phyloP scores from a whole-genome alignment of 176 grass and related monocot species.

The Chloris gayana region DNA sequence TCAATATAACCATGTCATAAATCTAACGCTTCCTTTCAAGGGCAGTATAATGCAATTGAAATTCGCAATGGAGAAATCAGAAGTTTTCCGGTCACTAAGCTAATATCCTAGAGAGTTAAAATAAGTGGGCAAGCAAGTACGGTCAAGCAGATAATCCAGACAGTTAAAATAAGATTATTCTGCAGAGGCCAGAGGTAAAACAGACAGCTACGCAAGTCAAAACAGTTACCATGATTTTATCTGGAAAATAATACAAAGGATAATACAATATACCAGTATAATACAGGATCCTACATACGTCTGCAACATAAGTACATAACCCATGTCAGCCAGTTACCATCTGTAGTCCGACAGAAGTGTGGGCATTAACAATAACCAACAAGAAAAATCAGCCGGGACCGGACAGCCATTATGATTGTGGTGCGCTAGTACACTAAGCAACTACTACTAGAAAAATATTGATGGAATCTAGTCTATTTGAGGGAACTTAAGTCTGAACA shows the following conservation, averaged over 20 bases:
- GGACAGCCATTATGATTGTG: neutral
- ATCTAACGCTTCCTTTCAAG: neutral
- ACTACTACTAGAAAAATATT: neutral
- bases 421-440: neutral
- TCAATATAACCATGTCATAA: neutral
- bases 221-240: slow-evolving; percentile 17
- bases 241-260: neutral
- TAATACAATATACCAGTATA: neutral
- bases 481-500: neutral
- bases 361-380: neutral
- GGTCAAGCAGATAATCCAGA: slow-evolving; percentile 29
- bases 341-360: slow-evolving; percentile 19
- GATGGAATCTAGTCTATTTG: neutral
- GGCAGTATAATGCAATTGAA: neutral
- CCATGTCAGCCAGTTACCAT: slow-evolving; percentile 6
- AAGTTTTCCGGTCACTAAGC: neutral
- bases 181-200: neutral
- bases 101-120: slow-evolving; percentile 11
- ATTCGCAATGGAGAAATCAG: slow-evolving; percentile 6
- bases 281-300: slow-evolving; percentile 8
- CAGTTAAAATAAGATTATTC: slow-evolving; percentile 35
- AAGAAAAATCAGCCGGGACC: neutral
- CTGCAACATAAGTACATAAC: slow-evolving; percentile 19
- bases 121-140: neutral
- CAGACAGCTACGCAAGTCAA: slow-evolving; percentile 18